These are phyloP conservation scores for Sphenostylis stenocarpa DNA, from an alignment of 306 rosid species.

Conservation along the genomic window DNA sequence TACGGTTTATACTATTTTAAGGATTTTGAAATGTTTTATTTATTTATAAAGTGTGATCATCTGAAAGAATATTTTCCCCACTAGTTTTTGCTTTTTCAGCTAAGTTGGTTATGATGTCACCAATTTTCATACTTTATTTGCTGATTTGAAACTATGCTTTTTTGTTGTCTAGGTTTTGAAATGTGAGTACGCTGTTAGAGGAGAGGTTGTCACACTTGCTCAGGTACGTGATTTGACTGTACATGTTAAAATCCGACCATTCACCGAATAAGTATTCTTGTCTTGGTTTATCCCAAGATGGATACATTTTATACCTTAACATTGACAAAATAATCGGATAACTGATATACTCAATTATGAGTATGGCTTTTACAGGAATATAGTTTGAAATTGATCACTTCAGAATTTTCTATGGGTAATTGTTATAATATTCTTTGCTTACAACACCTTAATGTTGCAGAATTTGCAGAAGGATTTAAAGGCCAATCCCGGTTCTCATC, in stretches of 20 bases:
- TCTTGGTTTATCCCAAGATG: not conserved
- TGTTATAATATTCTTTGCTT: not conserved
- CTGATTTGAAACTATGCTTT: not conserved
- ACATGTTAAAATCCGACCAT: constrained; percentile 1
- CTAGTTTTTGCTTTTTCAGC: not conserved
- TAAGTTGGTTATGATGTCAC: not conserved
- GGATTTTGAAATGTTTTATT: not conserved
- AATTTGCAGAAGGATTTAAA: constrained; percentile 67
- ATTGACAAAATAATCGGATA: not conserved
- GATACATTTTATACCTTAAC: not conserved
- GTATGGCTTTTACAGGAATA: not conserved
- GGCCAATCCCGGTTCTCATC: constrained; percentile 70
- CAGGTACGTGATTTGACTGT: constrained; percentile 57
- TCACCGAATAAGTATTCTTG: not conserved
- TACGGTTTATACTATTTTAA: constrained; percentile 1
- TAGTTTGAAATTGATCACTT: not conserved
- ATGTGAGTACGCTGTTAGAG: constrained; percentile 97
- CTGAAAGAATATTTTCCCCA: not conserved
- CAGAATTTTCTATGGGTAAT: not conserved
- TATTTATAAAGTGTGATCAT: not conserved
- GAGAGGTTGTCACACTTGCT: constrained; percentile 88
- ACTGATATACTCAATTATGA: not conserved
- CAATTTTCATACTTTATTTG: constrained; percentile 4
- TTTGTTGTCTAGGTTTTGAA: constrained; percentile 64
- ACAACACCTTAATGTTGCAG: constrained; percentile 45